These are phyloP conservation scores for Gliomastix tumulicola DNA, from an alignment of 2,329 filamentous ascomycete species.

Conservation along the genomic window DNA sequence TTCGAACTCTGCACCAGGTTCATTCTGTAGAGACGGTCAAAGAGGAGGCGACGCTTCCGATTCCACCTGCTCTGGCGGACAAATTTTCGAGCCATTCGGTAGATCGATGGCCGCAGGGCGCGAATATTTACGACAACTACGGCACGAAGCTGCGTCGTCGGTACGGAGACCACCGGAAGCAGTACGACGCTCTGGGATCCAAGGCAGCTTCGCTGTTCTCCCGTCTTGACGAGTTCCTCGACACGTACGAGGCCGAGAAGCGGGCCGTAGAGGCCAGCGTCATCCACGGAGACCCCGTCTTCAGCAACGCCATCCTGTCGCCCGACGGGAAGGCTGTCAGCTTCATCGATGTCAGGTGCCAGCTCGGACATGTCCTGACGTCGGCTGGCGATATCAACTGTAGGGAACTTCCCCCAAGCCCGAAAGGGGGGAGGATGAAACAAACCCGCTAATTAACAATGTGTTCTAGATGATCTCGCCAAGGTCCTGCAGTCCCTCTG, in stretches of 20 bases:
- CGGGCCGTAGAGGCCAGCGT: conserved; percentile 14
- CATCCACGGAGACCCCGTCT: conserved; percentile 21
- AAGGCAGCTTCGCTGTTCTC: conserved; percentile 12
- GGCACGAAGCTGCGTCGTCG: conserved; percentile 13
- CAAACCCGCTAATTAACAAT: too few species aligned
- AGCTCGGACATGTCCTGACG: conserved; percentile 16
- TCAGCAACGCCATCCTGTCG: conserved; percentile 19
- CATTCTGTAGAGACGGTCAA: conserved; percentile 5
- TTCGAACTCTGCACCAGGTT: conserved; percentile 12
- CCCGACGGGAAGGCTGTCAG: conserved; percentile 15
- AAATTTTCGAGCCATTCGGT: conserved; percentile 13
- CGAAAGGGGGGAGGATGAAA: too few species aligned
- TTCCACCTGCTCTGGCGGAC: conserved; percentile 10
- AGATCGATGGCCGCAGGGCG: conserved; percentile 9
- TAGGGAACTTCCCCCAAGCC: too few species aligned
- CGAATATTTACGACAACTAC: conserved; percentile 18
- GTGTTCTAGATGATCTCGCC: conserved; percentile 20
- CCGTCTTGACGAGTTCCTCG: conserved; percentile 16
- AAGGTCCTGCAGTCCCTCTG: conserved; percentile 20
- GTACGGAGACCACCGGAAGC: conserved; percentile 10
- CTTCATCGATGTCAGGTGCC: conserved; percentile 20
- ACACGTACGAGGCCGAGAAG: conserved; percentile 18
- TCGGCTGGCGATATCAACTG: conserved; percentile 18
- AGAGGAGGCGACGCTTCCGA: conserved; percentile 11
- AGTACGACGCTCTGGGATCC: conserved; percentile 15